These are phyloP conservation scores for Fragaria nilgerrensis DNA, from an alignment of 306 rosid species.

Conservation along the genomic window DNA sequence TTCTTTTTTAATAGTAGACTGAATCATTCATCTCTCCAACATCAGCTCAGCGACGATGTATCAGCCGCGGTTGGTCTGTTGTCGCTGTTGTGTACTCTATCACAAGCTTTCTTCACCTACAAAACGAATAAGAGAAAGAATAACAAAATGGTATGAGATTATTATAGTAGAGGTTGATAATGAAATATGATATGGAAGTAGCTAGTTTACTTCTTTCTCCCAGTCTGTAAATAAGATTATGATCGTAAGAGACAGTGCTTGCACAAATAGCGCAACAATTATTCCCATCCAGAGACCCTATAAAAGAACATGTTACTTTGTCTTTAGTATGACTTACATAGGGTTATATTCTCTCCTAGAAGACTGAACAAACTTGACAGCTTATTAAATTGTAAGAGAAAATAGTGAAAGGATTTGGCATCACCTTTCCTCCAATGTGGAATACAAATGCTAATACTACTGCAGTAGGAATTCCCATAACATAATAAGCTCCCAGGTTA, in stretches of 20 bases:
- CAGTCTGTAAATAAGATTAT: slow-evolving; percentile 23
- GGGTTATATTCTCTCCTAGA: too few relatives aligned
- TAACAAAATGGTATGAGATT: background rate
- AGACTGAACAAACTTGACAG: too few relatives aligned
- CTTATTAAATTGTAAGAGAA: too few relatives aligned
- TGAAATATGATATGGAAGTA: background rate
- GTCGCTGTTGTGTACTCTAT: slow-evolving; percentile 17
- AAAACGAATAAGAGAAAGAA: background rate
- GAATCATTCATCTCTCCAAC: too few relatives aligned
- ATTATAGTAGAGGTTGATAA: background rate
- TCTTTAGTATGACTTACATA: too few relatives aligned
- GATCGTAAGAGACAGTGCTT: slow-evolving; percentile 19
- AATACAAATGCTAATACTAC: slow-evolving; percentile 31
- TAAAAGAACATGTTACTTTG: too few relatives aligned
- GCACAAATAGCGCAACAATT: slow-evolving; percentile 21
- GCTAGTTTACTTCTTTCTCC: slow-evolving; percentile 28
- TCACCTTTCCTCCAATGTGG: slow-evolving; percentile 40
- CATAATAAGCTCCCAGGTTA: slow-evolving; percentile 38
- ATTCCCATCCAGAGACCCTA: slow-evolving; percentile 36
- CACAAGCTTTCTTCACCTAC: slow-evolving; percentile 37
- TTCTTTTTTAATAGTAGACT: too few relatives aligned
- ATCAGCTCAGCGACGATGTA: too few relatives aligned
- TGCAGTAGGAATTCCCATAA: slow-evolving; percentile 31
- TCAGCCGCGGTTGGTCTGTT: too few relatives aligned
- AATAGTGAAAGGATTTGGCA: background rate